Base-by-base conservation (phyloP, 768 basidiomycete genomes). In the Agaricus blazei region DNA sequence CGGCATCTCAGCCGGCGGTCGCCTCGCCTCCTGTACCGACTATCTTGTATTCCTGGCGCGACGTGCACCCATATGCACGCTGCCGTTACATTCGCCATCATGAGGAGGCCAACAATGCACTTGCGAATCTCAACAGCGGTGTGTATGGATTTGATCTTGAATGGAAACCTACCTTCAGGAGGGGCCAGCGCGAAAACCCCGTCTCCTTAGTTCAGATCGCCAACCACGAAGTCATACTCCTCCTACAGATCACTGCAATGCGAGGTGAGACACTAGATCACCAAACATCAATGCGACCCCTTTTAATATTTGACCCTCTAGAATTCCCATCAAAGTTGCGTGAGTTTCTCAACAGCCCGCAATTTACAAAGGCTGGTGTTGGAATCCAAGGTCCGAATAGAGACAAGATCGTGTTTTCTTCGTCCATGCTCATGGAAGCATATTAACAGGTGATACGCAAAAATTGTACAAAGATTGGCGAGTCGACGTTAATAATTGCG, bases 201-300 rank as follows among this genome's bases (percentile, higher is more conserved):
- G 84, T 88, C 19, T 83, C 90, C 2, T 75, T 92, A 24, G 75
- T 92, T 3, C 90, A 93, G 64, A 76, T 92, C 15, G 85, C 88
- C 2, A 82, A 74, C 58, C 63, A 69, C 3, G 65, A 80, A 3
- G 72, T 67, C 11, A 79, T 89, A 24, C 67, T 87, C 27, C 79
- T 92, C 3, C 65, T 90, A 5, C 90, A 92, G 59, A 62, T 91
- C 51, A 78, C 72, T 53, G 71, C 72, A 34, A 91, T 91, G 85
- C 62, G 53, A 64, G 68, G 76, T 78, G 68, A 48, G 56, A n/a
- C 15, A 15, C 6, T 19, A 19, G 9, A 11, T 23, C 34, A 36
- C 23, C 52, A 24, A 43, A 48, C 54, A 47, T 23, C 52, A 51
- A 58, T 54, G 54, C 36, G 41, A 27, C 47, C 36, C 48, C 24